Conservation (phyloP, 2,329 filamentous ascomycete species). For the Aspergillus fischeri region DNA sequence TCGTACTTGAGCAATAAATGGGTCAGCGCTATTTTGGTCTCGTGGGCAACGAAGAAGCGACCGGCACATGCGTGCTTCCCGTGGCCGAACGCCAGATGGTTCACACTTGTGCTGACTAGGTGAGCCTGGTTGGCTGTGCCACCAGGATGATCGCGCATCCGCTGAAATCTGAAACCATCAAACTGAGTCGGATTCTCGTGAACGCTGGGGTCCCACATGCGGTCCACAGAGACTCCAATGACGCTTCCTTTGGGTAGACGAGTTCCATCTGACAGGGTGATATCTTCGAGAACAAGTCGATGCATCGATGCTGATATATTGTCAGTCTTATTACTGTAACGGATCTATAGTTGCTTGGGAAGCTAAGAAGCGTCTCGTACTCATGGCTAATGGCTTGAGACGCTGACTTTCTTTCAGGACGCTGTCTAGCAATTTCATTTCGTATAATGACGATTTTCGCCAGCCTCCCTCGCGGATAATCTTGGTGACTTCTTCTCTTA, state of each 20-base stretch:
- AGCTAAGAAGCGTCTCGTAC: too few species aligned
- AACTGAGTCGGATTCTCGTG: background rate
- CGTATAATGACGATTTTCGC: slow-evolving; percentile 1
- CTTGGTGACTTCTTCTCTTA: slow-evolving; percentile 2
- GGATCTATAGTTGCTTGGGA: too few species aligned
- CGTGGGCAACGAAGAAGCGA: background rate
- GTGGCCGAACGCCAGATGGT: background rate
- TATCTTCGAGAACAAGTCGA: background rate
- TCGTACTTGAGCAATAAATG: too few species aligned
- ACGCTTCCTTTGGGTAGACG: background rate
- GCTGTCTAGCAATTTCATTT: slow-evolving; percentile 9
- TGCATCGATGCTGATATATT: background rate
- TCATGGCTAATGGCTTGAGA: slow-evolving; percentile 1
- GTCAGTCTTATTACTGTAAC: too few species aligned
- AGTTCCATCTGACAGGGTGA: background rate
- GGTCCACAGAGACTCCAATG: background rate
- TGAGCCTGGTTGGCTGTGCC: background rate
- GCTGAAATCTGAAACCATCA: background rate
- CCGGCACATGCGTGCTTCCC: background rate
- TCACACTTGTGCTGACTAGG: background rate
- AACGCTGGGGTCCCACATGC: background rate
- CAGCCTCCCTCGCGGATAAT: background rate
- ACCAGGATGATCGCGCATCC: background rate
- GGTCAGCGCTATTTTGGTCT: too few species aligned
- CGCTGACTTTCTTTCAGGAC: slow-evolving; percentile 10